Conservation (phyloP, 495 filamentous ascomycete species). For the Immersiella caudata region DNA sequence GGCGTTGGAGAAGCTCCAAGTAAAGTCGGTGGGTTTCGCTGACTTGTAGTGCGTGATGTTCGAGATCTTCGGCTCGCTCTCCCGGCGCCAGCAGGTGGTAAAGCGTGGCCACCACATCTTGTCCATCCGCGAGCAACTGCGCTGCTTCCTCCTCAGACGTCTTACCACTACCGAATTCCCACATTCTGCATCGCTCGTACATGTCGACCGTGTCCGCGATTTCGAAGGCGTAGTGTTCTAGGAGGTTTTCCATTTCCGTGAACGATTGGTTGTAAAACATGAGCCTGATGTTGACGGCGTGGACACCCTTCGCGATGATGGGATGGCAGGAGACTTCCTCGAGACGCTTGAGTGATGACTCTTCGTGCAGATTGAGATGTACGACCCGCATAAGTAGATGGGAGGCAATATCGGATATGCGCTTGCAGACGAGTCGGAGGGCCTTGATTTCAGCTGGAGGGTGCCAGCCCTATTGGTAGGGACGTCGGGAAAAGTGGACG, state of each 20-base stretch:
- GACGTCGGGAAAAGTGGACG: background rate
- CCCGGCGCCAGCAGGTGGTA: background rate
- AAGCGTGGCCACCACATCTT: background rate
- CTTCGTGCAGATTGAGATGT: constrained; percentile 1
- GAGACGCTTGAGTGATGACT: constrained; percentile 22
- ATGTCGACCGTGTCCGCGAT: background rate
- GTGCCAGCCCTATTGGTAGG: background rate
- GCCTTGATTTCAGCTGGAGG: constrained; percentile 12
- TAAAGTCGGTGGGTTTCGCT: constrained; percentile 8
- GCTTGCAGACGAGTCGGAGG: constrained; percentile 22
- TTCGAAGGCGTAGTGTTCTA: constrained; percentile 9
- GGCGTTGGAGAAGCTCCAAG: constrained; percentile 6
- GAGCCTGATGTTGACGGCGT: constrained; percentile 11
- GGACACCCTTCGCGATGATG: constrained; percentile 22
- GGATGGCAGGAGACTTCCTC: constrained; percentile 21
- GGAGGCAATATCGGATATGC: constrained; percentile 13
- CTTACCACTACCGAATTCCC: background rate
- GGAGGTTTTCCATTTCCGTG: background rate
- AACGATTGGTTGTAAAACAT: constrained; percentile 7
- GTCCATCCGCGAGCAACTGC: background rate
- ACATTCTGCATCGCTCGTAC: background rate
- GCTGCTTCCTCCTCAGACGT: background rate
- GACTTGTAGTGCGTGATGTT: background rate
- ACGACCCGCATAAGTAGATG: constrained; percentile 19
- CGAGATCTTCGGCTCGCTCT: background rate